phyloP scores from a whole-genome alignment of 1,284 basidiomycete genomes.

The Earliella scabrosa region DNA sequence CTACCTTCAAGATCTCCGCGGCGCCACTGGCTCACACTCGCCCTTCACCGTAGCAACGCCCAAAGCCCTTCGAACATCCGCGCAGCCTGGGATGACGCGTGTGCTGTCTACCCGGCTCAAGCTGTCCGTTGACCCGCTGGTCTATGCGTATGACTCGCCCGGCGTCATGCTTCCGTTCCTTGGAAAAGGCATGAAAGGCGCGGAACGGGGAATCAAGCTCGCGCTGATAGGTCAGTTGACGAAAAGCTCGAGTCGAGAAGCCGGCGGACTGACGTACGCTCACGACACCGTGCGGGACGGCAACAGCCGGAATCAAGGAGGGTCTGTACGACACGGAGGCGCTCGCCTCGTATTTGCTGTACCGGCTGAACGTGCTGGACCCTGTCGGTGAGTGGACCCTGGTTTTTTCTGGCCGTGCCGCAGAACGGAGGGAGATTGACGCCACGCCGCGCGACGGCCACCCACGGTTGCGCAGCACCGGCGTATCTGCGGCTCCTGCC shows the following conservation, averaged over 20 bases:
- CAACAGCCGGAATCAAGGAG: slow-evolving; percentile 91
- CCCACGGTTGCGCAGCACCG: slow-evolving; percentile 47
- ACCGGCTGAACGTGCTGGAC: slow-evolving; percentile 81
- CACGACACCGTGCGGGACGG: slow-evolving; percentile 10
- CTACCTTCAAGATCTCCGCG: background rate
- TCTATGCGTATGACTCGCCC: slow-evolving; percentile 96
- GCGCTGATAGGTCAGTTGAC: slow-evolving; percentile 80
- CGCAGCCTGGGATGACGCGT: slow-evolving; percentile 88
- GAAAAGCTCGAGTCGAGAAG: background rate
- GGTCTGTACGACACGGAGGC: slow-evolving; percentile 87
- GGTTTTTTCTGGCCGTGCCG: slow-evolving; percentile 1
- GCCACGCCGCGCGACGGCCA: background rate
- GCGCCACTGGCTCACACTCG: background rate
- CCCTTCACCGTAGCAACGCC: slow-evolving; percentile 50
- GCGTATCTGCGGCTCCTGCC: slow-evolving; percentile 72
- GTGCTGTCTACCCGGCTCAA: slow-evolving; percentile 84
- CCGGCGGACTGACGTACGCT: slow-evolving; percentile 12
- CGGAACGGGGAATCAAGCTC: slow-evolving; percentile 92
- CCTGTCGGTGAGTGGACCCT: slow-evolving; percentile 57
- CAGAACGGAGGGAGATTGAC: slow-evolving; percentile 13
- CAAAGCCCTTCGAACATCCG: slow-evolving; percentile 90
- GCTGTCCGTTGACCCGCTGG: slow-evolving; percentile 76
- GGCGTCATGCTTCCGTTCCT: slow-evolving; percentile 98
- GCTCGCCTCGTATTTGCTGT: slow-evolving; percentile 89
- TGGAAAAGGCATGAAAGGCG: slow-evolving; percentile 82